Evolutionary conservation across 31 red algal genomes (phyloP).

Genomic region (Asparagopsis taxiformis): DNA sequence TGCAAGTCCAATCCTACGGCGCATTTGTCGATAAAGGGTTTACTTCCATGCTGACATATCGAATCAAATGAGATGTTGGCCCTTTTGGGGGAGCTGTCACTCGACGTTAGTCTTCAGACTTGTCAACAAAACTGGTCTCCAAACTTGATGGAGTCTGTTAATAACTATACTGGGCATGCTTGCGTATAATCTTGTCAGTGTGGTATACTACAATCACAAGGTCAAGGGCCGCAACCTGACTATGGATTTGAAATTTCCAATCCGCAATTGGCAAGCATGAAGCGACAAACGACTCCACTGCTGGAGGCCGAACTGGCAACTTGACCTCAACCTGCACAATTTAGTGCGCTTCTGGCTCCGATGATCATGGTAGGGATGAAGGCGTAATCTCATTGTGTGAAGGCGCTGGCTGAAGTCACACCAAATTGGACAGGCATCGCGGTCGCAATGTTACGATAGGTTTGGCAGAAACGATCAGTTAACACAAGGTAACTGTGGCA

Average conservation of each 20-base stretch:
- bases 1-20: conserved; percentile 71
- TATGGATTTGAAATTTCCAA: conserved; percentile 3
- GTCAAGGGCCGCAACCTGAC: conserved; percentile 3
- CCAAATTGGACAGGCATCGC: too few species aligned
- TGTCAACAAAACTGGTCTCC: conserved; percentile 85
- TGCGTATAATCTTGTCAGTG: conserved; percentile 73
- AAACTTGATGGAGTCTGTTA: conserved; percentile 90
- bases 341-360: neutral
- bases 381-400: neutral
- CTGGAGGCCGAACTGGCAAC: too few species aligned
- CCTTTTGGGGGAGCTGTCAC: conserved; percentile 86
- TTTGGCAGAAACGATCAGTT: too few species aligned
- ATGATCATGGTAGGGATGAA: too few species aligned
- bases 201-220: conserved; percentile 80
- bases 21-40: conserved; percentile 86
- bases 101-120: conserved; percentile 93
- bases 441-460: too few species aligned
- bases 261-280: neutral
- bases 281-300: neutral
- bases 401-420: too few species aligned
- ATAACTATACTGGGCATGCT: conserved; percentile 83
- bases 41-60: conserved; percentile 93
- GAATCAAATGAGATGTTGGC: conserved; percentile 79
- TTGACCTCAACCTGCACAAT: too few species aligned
- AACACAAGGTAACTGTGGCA: too few species aligned